phyloP scores from a whole-genome alignment of 1,284 basidiomycete species.

The Ganoderma lingzhi region DNA sequence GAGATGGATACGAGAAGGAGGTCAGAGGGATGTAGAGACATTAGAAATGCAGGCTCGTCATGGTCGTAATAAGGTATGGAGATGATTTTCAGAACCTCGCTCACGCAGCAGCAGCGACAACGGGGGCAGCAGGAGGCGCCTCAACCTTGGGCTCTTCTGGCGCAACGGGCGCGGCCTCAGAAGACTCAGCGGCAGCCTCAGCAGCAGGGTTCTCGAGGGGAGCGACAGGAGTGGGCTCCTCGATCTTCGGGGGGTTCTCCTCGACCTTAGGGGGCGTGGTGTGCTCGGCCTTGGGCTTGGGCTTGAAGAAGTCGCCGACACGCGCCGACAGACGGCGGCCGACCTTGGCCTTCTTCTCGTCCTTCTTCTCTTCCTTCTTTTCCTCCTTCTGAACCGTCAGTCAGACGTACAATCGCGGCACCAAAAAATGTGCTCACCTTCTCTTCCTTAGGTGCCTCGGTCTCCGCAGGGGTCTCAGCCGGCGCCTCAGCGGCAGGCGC shows the following conservation, averaged over 20 bases:
- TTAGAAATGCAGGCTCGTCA: constrained; percentile 58
- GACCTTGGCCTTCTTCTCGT: constrained; percentile 62
- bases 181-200: constrained; percentile 43
- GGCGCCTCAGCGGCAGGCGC: constrained; percentile 46
- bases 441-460: constrained; percentile 67
- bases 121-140: constrained; percentile 45
- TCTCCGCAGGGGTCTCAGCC: constrained; percentile 48
- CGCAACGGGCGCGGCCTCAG: constrained; percentile 38
- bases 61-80: constrained; percentile 51
- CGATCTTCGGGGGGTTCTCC: constrained; percentile 82
- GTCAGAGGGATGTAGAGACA: constrained; percentile 42
- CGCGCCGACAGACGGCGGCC: constrained; percentile 80
- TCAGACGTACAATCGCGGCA: constrained; percentile 4
- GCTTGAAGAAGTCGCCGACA: constrained; percentile 81
- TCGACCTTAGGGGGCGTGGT: constrained; percentile 84
- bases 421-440: constrained; percentile 50
- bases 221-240: constrained; percentile 75
- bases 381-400: constrained; percentile 42
- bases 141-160: constrained; percentile 49
- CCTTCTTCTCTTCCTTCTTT: constrained; percentile 43
- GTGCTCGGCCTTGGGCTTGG: constrained; percentile 75
- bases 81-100: constrained; percentile 32
- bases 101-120: constrained; percentile 69
- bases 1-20: constrained; percentile 47
- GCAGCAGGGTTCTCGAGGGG: constrained; percentile 77